Conservation (phyloP, 148 eudicot species). For the Chenopodium quinoa region DNA sequence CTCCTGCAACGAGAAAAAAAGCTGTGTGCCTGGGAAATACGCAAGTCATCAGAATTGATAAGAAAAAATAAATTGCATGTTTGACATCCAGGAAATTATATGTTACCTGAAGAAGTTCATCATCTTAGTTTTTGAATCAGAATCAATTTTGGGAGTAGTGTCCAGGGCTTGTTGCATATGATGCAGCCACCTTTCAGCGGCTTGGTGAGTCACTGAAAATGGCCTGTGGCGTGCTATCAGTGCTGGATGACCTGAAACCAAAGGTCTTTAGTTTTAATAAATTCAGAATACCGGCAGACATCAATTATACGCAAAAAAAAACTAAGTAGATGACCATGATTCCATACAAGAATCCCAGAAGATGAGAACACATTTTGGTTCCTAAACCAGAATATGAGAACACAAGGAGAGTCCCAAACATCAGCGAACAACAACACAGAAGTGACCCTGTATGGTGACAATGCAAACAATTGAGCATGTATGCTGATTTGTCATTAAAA, state of each 20-base stretch:
- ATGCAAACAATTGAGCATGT: background rate
- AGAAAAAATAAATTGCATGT: background rate
- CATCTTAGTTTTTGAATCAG: conserved; percentile 74
- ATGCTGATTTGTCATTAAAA: background rate
- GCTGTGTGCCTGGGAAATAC: conserved; percentile 71
- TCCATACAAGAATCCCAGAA: background rate
- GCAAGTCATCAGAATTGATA: background rate
- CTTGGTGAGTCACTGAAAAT: conserved; percentile 78
- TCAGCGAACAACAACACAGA: background rate
- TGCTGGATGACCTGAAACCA: conserved; percentile 78
- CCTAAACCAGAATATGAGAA: background rate
- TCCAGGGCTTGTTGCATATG: conserved; percentile 87
- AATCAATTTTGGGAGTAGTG: conserved; percentile 54
- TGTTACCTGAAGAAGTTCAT: conserved; percentile 79
- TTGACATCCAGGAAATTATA: conserved; percentile 1
- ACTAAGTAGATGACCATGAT: background rate
- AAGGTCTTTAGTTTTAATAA: background rate
- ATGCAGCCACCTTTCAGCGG: conserved; percentile 91
- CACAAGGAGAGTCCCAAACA: background rate
- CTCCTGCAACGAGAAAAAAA: conserved; percentile 91
- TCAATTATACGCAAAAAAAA: background rate
- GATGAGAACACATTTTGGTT: background rate
- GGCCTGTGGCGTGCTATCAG: conserved; percentile 88
- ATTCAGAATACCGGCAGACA: background rate
- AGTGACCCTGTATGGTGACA: background rate